Base-by-base conservation (phyloP, 2,329 filamentous ascomycete genomes). In the Amylocarpus encephaloides region DNA sequence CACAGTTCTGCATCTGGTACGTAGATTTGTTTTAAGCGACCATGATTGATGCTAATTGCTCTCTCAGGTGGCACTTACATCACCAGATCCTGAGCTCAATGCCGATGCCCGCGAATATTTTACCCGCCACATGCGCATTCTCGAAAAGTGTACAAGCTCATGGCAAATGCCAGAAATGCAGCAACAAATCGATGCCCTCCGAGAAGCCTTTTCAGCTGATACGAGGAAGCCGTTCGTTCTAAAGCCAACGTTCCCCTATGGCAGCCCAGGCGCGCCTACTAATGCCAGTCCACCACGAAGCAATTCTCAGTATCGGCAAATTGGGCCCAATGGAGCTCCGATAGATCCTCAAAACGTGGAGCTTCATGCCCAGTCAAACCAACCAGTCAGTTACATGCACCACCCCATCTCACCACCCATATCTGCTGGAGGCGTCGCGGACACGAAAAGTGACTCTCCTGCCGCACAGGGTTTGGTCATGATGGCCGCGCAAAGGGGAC, bases 81-180 rank as follows among this genome's bases (percentile, higher is more conserved):
- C 90, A 15, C 92, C 93, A 15, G 91, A 97, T 66, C 87, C 89
- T 1, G 87, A 93, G 35, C 79, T 95, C 50, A 91, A 93, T 64
- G 74, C 77, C 0, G 89, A 95, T 66, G 88, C 92, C 5, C 80
- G 88, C 30, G 86, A 92, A 54, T 97, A 86, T 66, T 97, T 97
- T 63, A 86, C 88, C 2, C 79, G 92, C 43, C 91, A 96, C 62
- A 96, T 97, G 92, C 83, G 91, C 49, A 85, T 97, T 34, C 74
- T 97, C 51, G 92, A 97, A 67, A 84, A 82, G 57, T 93, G 90
- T 60, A 87, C 88, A 64, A 76, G 79, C 7, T 82, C 83, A 4
- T 94, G 88, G 86, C 86, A 88, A 1, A 89, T 94, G 79, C 85
- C 87, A 2, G 91, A 96, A 61, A 86, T 95, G 70, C 85, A 94